These are phyloP conservation scores for Tolypocladium capitatum DNA, from an alignment of 2,329 filamentous ascomycete species.

Conservation along the genomic window DNA sequence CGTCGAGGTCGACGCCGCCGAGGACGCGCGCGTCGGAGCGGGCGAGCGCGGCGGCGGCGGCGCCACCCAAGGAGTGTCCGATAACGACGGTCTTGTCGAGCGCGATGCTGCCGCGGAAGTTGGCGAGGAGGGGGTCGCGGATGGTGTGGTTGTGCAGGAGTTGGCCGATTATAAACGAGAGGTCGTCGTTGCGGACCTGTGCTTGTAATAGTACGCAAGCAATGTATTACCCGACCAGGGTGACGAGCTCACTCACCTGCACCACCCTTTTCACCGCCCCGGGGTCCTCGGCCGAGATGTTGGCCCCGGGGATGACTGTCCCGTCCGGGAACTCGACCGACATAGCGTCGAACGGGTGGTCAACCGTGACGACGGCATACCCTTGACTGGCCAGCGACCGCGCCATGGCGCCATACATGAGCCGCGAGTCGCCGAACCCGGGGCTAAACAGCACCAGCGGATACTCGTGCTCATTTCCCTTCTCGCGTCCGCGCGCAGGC, in stretches of 20 bases:
- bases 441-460: conserved; percentile 28
- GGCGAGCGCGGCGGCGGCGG: conserved; percentile 15
- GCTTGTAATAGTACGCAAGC: background rate
- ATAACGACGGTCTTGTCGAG: conserved; percentile 11
- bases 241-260: conserved; percentile 8
- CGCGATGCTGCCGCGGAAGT: conserved; percentile 13
- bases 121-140: conserved; percentile 6
- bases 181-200: conserved; percentile 20
- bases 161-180: conserved; percentile 21
- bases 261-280: conserved; percentile 7
- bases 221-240: too few relatives aligned
- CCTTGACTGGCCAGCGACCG: conserved; percentile 32
- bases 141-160: conserved; percentile 10
- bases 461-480: background rate
- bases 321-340: conserved; percentile 34
- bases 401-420: conserved; percentile 29
- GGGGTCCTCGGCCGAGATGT: conserved; percentile 5
- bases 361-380: conserved; percentile 30
- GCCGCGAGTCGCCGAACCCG: conserved; percentile 27
- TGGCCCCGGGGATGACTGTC: conserved; percentile 13
- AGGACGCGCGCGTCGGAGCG: conserved; percentile 8
- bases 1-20: conserved; percentile 28
- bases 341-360: conserved; percentile 32
- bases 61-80: conserved; percentile 27
- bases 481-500: background rate